These are phyloP conservation scores for Neoboletus brunneissimus DNA, from an alignment of 768 basidiomycete species.

Conservation along the genomic window DNA sequence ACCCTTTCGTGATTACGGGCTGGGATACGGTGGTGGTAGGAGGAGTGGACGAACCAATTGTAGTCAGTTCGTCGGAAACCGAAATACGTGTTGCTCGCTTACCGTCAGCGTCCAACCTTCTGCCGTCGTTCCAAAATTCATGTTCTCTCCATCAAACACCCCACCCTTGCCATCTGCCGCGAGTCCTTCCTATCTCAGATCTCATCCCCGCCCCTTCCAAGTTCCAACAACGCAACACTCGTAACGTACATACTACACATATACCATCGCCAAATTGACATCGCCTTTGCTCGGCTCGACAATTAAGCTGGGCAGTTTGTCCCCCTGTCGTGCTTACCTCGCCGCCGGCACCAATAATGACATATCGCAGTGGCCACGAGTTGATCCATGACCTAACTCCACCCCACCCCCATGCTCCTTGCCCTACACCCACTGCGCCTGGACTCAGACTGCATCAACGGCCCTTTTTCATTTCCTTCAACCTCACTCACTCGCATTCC, in stretches of 20 bases:
- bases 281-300: background rate
- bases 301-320: background rate
- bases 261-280: background rate
- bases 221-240: background rate
- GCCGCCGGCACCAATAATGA: background rate
- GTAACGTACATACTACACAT: background rate
- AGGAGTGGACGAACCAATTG: background rate
- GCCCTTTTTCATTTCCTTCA: background rate
- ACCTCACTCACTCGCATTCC: background rate
- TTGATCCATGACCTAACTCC: background rate
- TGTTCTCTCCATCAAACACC: slow-evolving; percentile 51
- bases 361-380: background rate
- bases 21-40: background rate
- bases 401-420: background rate
- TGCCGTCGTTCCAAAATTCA: background rate
- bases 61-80: background rate
- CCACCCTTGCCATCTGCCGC: slow-evolving; percentile 67
- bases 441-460: too few species aligned
- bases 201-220: too few species aligned
- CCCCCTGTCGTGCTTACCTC: background rate
- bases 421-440: too few species aligned
- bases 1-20: background rate
- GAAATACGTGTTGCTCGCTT: background rate
- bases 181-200: slow-evolving; percentile 28
- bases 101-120: background rate